Conservation (phyloP, 768 basidiomycete species). For the Pulveroboletus ravenelii region DNA sequence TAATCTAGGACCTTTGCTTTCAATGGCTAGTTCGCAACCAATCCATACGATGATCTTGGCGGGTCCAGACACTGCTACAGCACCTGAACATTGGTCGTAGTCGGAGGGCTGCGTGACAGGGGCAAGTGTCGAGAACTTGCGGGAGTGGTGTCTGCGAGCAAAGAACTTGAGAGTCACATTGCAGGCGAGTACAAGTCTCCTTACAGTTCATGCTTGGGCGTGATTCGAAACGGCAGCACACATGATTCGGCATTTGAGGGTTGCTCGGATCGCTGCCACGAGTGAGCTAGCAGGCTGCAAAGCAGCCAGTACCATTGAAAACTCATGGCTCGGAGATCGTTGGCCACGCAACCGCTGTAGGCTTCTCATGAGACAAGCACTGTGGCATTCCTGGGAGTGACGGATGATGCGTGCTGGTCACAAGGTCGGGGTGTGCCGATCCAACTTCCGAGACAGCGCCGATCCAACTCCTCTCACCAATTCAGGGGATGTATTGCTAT, state of each 20-base stretch:
- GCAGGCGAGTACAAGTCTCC: constrained; percentile 10
- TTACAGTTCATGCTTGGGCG: background rate
- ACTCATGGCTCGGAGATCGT: background rate
- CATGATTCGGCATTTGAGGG: background rate
- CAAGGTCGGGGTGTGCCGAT: too few species aligned
- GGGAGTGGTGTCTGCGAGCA: constrained; percentile 4
- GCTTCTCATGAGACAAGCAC: too few species aligned
- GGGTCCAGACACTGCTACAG: background rate
- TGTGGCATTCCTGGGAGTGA: too few species aligned
- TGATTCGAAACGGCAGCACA: background rate
- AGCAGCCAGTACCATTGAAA: background rate
- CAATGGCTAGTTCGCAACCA: too few species aligned
- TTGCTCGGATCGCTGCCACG: background rate
- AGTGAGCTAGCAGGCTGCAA: background rate
- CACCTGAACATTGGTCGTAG: background rate
- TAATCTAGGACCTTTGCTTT: too few species aligned
- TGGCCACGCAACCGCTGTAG: too few species aligned
- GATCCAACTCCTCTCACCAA: too few species aligned
- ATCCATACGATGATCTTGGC: too few species aligned
- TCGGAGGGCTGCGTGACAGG: background rate
- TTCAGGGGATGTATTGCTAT: too few species aligned
- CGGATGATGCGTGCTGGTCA: too few species aligned
- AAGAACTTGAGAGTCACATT: background rate
- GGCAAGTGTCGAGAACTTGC: background rate
- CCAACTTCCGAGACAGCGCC: too few species aligned